Evolutionary conservation across 768 basidiomycete species (phyloP), one percentile per base, ranked within the genome.

Genomic region (Hypholoma sublateritium): DNA sequence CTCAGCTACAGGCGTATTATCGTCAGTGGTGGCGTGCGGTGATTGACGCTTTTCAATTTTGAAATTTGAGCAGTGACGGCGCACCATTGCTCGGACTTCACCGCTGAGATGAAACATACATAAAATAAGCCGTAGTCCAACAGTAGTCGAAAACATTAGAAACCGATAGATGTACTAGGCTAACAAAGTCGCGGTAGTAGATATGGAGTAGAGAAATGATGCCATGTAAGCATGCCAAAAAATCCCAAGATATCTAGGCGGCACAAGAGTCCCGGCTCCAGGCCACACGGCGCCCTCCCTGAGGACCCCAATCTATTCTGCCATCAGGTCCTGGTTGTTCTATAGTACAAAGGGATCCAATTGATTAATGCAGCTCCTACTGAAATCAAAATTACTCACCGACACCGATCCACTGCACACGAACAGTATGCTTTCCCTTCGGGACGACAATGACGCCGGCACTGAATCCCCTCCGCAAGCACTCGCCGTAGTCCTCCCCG

Each of bases 351-450:
- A 37, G 42, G 5, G 17, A n/a, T 4, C 22, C 13, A 16, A 28
- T 24, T 13, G 22, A 22, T 5, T 22, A 13, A 24, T 24, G 17
- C 5, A 46, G 22, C 9, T 8, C 9, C 13, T 16, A 16, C 5
- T 41, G 9, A 24, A 21, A 37, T 5, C 7, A 41, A 8, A 13
- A n/a, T 16, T 9, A 24, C 36, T 50, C 17, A 68, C 67, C 67
- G 36, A 64, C 62, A 17, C 65, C 63, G 3, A 46, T 59, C 59
- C 61, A 68, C 34, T 65, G 56, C 24, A 68, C 50, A 25, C 59
- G 53, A 54, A 68, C 60, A 12, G 62, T 59, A 46, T 66, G 67
- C 19, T 65, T 63, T 21, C 67, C 65, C 5, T 59, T 49, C 43
- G 65, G 60, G 5, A 68, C 55, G 14, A 60, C 43, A 8, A 66